Conservation (phyloP, 352 stramenopile species). For the Pythium aphanidermatum region DNA sequence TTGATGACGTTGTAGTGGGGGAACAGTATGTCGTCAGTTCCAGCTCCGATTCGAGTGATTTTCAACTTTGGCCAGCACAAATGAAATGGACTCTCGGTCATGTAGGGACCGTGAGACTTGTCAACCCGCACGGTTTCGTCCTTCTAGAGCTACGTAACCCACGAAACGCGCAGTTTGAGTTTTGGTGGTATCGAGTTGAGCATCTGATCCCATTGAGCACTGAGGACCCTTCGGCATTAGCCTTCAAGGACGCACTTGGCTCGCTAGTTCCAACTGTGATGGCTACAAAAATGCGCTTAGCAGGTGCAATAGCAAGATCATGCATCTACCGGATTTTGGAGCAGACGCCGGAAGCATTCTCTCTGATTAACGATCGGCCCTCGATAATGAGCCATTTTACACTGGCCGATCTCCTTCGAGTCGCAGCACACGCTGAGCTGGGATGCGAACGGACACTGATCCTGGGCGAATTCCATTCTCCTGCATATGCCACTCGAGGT, state of each 20-base stretch:
- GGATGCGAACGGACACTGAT: slow-evolving; percentile 40
- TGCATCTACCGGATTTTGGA: slow-evolving; percentile 60
- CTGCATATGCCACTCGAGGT: no score
- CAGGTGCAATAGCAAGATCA: slow-evolving; percentile 51
- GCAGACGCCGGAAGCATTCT: slow-evolving; percentile 49
- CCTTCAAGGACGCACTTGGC: no score
- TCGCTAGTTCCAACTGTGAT: slow-evolving; percentile 29
- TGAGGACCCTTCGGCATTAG: no score
- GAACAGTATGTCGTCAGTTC: slow-evolving; percentile 43
- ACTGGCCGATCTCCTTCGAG: slow-evolving; percentile 42
- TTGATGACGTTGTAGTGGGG: slow-evolving; percentile 71
- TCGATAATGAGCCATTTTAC: slow-evolving; percentile 32
- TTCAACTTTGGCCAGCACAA: slow-evolving; percentile 33
- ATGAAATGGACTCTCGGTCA: slow-evolving; percentile 74
- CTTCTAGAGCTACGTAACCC: slow-evolving; percentile 62
- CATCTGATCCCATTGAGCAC: slow-evolving; percentile 24
- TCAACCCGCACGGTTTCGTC: slow-evolving; percentile 50
- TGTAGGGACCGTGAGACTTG: slow-evolving; percentile 35
- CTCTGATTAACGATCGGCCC: slow-evolving; percentile 20
- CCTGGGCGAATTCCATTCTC: no score
- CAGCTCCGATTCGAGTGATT: slow-evolving; percentile 24
- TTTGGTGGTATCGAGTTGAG: slow-evolving; percentile 73
- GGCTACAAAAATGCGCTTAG: slow-evolving; percentile 35
- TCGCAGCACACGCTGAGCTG: slow-evolving; percentile 47
- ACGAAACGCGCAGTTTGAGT: slow-evolving; percentile 33